Conservation (phyloP, 495 filamentous ascomycete species). For the Podospora anserina region DNA sequence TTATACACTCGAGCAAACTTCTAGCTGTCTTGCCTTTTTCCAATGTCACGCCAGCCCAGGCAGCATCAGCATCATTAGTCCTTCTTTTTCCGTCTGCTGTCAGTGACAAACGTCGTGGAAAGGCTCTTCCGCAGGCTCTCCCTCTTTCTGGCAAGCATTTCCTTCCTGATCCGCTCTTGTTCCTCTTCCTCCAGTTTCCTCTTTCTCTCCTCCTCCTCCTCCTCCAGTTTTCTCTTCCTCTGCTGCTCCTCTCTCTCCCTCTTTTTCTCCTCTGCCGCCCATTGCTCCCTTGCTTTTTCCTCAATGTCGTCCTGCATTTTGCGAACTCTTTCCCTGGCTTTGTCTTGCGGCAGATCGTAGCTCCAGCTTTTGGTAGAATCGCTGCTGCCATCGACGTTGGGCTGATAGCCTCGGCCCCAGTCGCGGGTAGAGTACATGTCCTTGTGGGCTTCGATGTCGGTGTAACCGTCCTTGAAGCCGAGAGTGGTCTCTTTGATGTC, state of each 20-base stretch:
- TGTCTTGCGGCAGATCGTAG: neutral
- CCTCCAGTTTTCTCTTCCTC: neutral
- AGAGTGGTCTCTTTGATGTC: neutral
- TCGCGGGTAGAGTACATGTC: neutral
- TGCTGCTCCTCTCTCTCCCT: neutral
- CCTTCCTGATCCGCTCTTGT: neutral
- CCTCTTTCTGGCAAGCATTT: too few relatives aligned
- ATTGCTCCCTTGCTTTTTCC: neutral
- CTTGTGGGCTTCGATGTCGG: neutral
- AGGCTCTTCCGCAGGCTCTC: too few relatives aligned
- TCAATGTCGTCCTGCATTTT: neutral
- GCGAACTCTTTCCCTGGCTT: neutral
- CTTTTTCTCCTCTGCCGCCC: neutral
- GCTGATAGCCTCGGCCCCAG: neutral
- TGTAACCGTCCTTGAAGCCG: neutral
- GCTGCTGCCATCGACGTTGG: too few relatives aligned
- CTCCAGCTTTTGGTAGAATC: neutral
- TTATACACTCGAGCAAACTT: too few relatives aligned
- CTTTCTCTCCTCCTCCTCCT: neutral
- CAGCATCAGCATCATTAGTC: too few relatives aligned
- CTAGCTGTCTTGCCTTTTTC: too few relatives aligned
- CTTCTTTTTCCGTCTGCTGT: too few relatives aligned
- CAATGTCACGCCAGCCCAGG: too few relatives aligned
- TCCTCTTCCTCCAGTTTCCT: neutral
- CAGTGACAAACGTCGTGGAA: too few relatives aligned